Base-by-base conservation (phyloP, 495 filamentous ascomycete species). In the Neurospora pannonica region DNA sequence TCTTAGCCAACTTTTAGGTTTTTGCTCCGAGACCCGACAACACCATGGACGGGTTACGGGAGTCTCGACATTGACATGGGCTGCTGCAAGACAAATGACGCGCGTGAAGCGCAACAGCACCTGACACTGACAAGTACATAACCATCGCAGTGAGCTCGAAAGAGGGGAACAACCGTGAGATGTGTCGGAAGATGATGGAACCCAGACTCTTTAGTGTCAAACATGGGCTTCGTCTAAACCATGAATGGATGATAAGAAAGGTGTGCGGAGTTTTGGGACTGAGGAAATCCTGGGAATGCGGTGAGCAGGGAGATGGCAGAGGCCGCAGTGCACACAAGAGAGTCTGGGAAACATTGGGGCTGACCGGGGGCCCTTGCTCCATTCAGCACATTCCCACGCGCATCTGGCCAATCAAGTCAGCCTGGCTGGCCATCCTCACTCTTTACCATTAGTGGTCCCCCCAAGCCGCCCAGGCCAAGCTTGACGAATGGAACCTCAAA, bases 51-150 rank as follows among this genome's bases (percentile, higher is more conserved):
- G 28, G 54, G 21, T 24, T 28, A 60, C 24, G 48, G 48, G 48
- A 60, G 48, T 60, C 48, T 60, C 11, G 48, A 60, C 48, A 60
- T 60, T 5, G 48, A 60, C 48, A 60, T 24, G 48, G 54, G 54
- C 54, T 67, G 54, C 54, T 67, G 54, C 54, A 67, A 34, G 54
- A 67, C 54, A 67, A 75, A 75, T 72, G 75, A 72, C 60, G 73
- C 73, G 73, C 75, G 73, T 71, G 72, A 71, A 73, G 72, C 75
- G 72, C 75, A 73, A 76, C 70, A 71, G 67, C 74, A 54, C 74
- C 71, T 70, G 31, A 24, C 28, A 71, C 38, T 70, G 54, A 39
- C 38, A 21, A 28, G 60, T 60, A n/a, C n/a, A n/a, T n/a, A 28
- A 34, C 37, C 24, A 69, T 73, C 37, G 48, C 31, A 62, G 67